These are phyloP conservation scores for Litsea cubeba DNA, from an alignment of 164 flowering plant species.

Conservation along the genomic window DNA sequence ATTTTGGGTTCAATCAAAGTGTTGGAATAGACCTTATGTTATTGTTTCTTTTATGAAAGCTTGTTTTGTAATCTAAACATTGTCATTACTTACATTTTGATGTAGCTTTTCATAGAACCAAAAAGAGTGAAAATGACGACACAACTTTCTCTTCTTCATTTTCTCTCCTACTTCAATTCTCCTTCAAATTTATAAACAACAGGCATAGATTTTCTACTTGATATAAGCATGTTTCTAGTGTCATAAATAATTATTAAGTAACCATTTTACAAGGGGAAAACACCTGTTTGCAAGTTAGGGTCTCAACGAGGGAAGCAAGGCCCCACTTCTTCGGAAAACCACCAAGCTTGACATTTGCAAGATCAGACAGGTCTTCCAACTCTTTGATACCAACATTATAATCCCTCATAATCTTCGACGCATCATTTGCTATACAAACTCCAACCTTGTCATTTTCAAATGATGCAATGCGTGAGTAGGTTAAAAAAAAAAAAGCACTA, in stretches of 20 bases:
- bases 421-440: constrained; percentile 60
- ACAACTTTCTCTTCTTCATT: no score
- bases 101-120: no score
- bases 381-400: constrained; percentile 48
- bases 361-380: constrained; percentile 50
- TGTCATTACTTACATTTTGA: no score
- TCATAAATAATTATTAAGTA: background rate
- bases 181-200: no score
- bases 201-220: no score
- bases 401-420: constrained; percentile 58
- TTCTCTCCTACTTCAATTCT: no score
- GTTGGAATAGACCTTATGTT: no score
- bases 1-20: background rate
- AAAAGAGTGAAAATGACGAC: no score
- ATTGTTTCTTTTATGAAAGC: no score
- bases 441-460: constrained; percentile 56
- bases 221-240: background rate
- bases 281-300: constrained; percentile 57
- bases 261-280: background rate
- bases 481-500: background rate
- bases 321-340: constrained; percentile 50
- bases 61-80: no score
- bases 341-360: constrained; percentile 68
- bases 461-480: background rate
- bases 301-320: constrained; percentile 58